A percentile compares a stretch with the other conserved stretches of the same genome.
Evolutionary conservation across 805 yeast species (phyloP).

Genomic region (Cyberlindnera galapagoensis): DNA sequence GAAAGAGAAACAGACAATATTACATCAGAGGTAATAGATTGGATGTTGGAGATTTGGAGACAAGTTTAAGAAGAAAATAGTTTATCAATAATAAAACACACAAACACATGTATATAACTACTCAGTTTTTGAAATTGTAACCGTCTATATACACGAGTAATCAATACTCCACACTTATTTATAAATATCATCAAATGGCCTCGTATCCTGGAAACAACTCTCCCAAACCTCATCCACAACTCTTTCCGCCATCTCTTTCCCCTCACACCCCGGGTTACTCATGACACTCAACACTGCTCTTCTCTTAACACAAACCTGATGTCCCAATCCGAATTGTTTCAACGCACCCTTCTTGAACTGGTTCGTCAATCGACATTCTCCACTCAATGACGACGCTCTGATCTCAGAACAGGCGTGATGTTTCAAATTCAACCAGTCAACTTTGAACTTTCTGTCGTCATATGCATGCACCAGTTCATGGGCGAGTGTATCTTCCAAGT

Average conservation of each 20-base stretch:
- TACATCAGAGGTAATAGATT: slow-evolving; percentile 76
- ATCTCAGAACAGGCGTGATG: slow-evolving; percentile 98
- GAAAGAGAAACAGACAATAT: slow-evolving; percentile 80
- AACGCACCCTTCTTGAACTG: slow-evolving; percentile 52
- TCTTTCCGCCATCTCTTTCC: slow-evolving; percentile 64
- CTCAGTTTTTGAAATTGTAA: no score
- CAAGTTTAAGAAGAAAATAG: slow-evolving; percentile 26
- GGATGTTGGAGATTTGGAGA: slow-evolving; percentile 69
- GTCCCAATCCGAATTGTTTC: slow-evolving; percentile 63
- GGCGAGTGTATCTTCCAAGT: slow-evolving; percentile 82
- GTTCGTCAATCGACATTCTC: slow-evolving; percentile 88
- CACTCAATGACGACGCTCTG: slow-evolving; percentile 86
- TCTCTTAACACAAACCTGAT: slow-evolving; percentile 85
- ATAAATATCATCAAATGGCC: slow-evolving; percentile 95
- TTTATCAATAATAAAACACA: background rate
- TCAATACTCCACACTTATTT: slow-evolving; percentile 8
- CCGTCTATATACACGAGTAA: slow-evolving; percentile 1
- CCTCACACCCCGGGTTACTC: slow-evolving; percentile 80
- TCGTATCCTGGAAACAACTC: slow-evolving; percentile 87
- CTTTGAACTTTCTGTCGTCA: slow-evolving; percentile 82
- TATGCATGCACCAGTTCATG: slow-evolving; percentile 94
- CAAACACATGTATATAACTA: slow-evolving; percentile 2
- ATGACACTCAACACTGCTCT: slow-evolving; percentile 80
- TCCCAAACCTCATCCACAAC: slow-evolving; percentile 87
- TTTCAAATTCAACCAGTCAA: slow-evolving; percentile 75